Base-by-base conservation (phyloP, 2,329 filamentous ascomycete species). In the Cryphonectria naterciae region DNA sequence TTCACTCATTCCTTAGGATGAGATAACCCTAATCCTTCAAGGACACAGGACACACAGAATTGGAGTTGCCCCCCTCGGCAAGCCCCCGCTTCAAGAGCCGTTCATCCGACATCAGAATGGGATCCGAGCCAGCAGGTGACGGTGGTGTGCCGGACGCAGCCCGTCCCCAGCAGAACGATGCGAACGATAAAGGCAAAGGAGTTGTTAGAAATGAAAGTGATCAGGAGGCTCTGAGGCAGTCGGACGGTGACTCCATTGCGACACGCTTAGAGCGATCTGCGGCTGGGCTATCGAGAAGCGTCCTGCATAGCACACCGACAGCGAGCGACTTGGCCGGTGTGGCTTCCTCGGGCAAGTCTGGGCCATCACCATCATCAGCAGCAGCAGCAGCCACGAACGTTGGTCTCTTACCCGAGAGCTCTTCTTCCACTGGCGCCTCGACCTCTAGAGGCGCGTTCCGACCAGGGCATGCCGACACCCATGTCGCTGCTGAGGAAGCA, bases 401-500 rank as follows among this genome's bases (percentile, higher is more conserved):
- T 22, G 28, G 32, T n/a, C 63, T 56, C 7, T 63, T 49, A 6
- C 74, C 72, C 41, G 76, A 76, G 65, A 76, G 73, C 68, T 76
- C 77, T 17, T 70, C 73, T 2, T 72, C 75, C 58, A 39, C 72
- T 54, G 71, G 64, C 56, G 35, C 52, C 41, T 32, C 75, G 25
- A 70, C 69, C 52, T 41, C 63, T 8, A 68, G 73, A 35, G 72
- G 70, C 39, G 73, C 73, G 43, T 77, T 83, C 69, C 79, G 74
- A 66, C 75, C 77, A 37, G 68, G 75, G 15, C 75, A 78, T 19
- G 68, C 74, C 1, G 76, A 78, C 37, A 74, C 76, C 63, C 78
- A 80, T 60, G 72, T 75, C 17, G 75, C 74, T 7, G 73, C 65
- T 19, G 77, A 80, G 58, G 81, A 83, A 71, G 75, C 76, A 4